Conservation (phyloP, 129 eudicot genomes). For the Artemisia argyi region DNA sequence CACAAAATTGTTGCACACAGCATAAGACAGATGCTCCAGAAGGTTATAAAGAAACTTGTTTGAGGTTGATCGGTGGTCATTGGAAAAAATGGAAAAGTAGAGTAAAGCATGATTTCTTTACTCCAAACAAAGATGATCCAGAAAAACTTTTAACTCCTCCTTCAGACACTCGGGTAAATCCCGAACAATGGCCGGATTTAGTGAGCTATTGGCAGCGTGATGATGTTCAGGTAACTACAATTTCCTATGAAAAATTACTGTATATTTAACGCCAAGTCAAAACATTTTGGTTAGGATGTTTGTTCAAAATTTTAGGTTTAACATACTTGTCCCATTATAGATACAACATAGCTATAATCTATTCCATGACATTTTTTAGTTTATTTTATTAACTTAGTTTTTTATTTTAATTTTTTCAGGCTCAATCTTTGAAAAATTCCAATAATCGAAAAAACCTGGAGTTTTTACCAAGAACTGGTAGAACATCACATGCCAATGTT, state of each 20-base stretch:
- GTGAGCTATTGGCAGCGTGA: background rate
- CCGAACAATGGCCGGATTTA: background rate
- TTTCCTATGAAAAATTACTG: too few species aligned
- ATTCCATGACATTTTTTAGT: background rate
- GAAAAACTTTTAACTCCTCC: background rate
- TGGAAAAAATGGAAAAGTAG: constrained; percentile 1
- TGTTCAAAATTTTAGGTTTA: too few species aligned
- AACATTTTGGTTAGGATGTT: too few species aligned
- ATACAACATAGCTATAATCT: too few species aligned
- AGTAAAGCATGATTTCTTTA: background rate
- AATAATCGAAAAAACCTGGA: background rate
- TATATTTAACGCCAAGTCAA: too few species aligned
- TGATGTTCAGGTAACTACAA: background rate
- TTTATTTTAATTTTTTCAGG: background rate
- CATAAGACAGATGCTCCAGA: too few species aligned
- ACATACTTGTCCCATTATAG: too few species aligned
- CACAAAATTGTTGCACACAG: too few species aligned
- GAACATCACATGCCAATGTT: constrained; percentile 2
- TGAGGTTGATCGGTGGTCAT: background rate
- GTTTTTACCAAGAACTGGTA: constrained; percentile 1
- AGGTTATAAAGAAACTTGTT: background rate
- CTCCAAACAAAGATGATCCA: background rate
- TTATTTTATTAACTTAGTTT: background rate
- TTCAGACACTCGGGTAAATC: background rate
- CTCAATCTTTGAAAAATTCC: background rate